Percentiles rank a stretch among this genome's conserved stretches.
phyloP scores from a whole-genome alignment of 2,329 filamentous ascomycete genomes.

The Aspergillus quadrilineatus region DNA sequence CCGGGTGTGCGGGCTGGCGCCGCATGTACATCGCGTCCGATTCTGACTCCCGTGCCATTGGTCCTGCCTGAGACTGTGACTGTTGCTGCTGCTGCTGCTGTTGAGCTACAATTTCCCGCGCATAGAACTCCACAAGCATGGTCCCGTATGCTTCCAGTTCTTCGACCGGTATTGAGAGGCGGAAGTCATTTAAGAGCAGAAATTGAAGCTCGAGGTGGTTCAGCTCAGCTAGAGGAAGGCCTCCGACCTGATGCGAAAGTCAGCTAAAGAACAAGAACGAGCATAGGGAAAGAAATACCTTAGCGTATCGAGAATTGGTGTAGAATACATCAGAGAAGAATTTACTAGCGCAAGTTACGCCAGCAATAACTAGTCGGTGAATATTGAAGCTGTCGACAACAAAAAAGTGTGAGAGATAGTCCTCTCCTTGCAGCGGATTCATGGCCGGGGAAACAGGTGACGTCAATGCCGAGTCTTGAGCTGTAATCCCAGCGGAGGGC shows the following conservation, averaged over 20 bases:
- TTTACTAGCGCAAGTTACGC: slow-evolving; percentile 97
- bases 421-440: slow-evolving; percentile 41
- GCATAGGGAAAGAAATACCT: slow-evolving; percentile 60
- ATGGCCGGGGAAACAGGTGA: slow-evolving; percentile 36
- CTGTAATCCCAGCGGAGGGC: slow-evolving; percentile 33
- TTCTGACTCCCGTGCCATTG: slow-evolving; percentile 19
- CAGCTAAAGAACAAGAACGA: background rate
- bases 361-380: slow-evolving; percentile 91
- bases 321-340: slow-evolving; percentile 99
- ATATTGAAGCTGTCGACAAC: slow-evolving; percentile 99
- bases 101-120: slow-evolving; percentile 77
- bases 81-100: slow-evolving; percentile 41
- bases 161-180: slow-evolving; percentile 87
- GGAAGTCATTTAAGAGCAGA: slow-evolving; percentile 90
- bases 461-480: slow-evolving; percentile 35
- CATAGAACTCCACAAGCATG: slow-evolving; percentile 98
- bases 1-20: slow-evolving; percentile 25
- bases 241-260: slow-evolving; percentile 69
- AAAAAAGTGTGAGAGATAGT: slow-evolving; percentile 69
- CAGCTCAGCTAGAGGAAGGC: slow-evolving; percentile 83
- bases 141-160: slow-evolving; percentile 96
- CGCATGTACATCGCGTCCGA: slow-evolving; percentile 37
- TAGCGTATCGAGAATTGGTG: slow-evolving; percentile 97
- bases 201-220: slow-evolving; percentile 98
- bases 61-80: slow-evolving; percentile 12